Base-by-base conservation (phyloP, 805 yeast species). In the Yarrowia alimentaria region DNA sequence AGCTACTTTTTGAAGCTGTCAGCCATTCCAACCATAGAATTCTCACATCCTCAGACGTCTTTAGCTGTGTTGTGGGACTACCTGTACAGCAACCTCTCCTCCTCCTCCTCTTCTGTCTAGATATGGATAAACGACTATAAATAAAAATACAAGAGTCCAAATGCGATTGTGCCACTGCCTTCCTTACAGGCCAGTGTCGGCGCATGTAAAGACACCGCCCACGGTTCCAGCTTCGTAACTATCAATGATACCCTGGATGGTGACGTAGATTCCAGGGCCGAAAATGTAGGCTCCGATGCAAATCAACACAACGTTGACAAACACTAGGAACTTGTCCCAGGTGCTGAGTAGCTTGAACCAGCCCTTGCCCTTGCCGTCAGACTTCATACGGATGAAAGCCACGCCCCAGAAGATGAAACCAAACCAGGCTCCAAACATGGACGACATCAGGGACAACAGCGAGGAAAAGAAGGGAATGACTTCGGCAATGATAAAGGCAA, bases 381-480 rank as follows among this genome's bases (percentile, higher is more conserved):
- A 64, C 55, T 68, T 69, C 56, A 77, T 64, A 57, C 73, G 70
- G 60, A 76, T 71, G 61, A 62, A 79, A 0, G 83, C 83, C 22
- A 76, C 72, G 12, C 81, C 66, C 83, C 83, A 79, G 57, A 78
- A 79, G 6, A 78, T 76, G 57, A 77, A 79, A 0, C 83, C 83
- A 56, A 79, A 79, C 80, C 82, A 79, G 61, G 83, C 78, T 61
- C 79, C 83, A 58, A 79, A 79, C 47, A 79, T 65, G 2, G 84
- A 78, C 11, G 78, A 74, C 82, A 79, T 78, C 57, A 79, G 64
- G 3, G 81, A 71, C 25, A 79, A 66, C 54, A 79, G 63, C 57
- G 78, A 83, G 20, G 77, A 71, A 63, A 79, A 79, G 61, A 79
- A 78, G n/a, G 84, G 84, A 57, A 79, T 78, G 22, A 76, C 83